Base-by-base conservation (phyloP, 352 stramenopile species). In the Achlya hypogyna region DNA sequence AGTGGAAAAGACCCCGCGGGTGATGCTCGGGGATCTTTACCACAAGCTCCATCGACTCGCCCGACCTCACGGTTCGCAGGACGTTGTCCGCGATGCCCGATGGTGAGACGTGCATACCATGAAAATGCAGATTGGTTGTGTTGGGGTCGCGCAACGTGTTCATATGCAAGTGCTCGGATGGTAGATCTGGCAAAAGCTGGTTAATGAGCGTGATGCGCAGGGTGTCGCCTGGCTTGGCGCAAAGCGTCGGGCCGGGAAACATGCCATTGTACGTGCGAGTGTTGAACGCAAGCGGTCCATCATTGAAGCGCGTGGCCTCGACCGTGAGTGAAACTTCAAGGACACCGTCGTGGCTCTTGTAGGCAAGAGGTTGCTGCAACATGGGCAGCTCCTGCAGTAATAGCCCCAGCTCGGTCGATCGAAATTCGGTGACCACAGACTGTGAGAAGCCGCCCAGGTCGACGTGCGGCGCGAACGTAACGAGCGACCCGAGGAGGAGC, bases 91-190 rank as follows among this genome's bases (percentile, higher is more conserved):
- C 76, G 20, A 84, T 77, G 40, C 84, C 86, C 1, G 72, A 87
- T 18, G 83, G 83, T 42, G 88, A 84, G 34, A 91, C 78, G 71
- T 93, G 84, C 77, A 91, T 86, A 34, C 84, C 84, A 70, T 94
- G 85, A 35, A 91, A 75, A 70, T 94, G 85, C 25, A 94, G 49
- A 34, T 90, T 91, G 10, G 85, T 94, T 56, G 75, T 86, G 53
- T 94, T 94, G 0, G 83, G 81, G 43, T 77, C 71, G 67, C 86
- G 79, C 59, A 87, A 78, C n/a, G 79, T 87, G 65, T 91, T 91
- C 25, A 69, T 56, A 16, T 31, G 28, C 34, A 22, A 47, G 10
- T 34, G 53, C 5, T 64, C 29, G 8, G 14, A 31, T 22, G 32
- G 49, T 20, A 56, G 25, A 20, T 56, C 83, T 0, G 77, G 65